phyloP scores from a whole-genome alignment of 1,139 yeast genomes.

The Candida labiduridarum region DNA sequence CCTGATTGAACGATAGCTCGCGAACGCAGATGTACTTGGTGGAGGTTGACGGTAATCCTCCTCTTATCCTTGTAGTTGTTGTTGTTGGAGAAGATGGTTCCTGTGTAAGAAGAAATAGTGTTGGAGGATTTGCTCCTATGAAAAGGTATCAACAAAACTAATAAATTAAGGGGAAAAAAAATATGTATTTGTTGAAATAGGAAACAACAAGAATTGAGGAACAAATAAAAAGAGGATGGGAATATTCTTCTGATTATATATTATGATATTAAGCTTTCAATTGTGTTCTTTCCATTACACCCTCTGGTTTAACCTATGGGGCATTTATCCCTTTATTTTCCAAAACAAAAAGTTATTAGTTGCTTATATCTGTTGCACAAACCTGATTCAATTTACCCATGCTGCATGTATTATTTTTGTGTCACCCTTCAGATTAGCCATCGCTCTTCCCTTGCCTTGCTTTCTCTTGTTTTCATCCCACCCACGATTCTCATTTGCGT shows the following conservation, averaged over 20 bases:
- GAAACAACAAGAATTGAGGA: not conserved
- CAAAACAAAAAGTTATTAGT: not conserved
- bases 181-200: not conserved
- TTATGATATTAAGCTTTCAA: no score
- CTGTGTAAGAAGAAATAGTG: not conserved
- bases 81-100: not conserved
- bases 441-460: not conserved
- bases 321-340: not conserved
- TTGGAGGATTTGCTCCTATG: no score
- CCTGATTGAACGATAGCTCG: not conserved
- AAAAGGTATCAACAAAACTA: not conserved
- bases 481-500: not conserved
- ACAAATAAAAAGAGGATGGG: not conserved
- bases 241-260: not conserved
- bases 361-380: not conserved
- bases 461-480: not conserved
- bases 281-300: not conserved
- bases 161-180: not conserved
- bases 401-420: not conserved
- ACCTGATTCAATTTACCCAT: not conserved
- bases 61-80: not conserved
- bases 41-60: no score
- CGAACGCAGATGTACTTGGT: no score
- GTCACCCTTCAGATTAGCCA: not conserved
- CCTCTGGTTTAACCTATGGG: not conserved